These are phyloP conservation scores for Rhexocercosporidium sp. DNA, from an alignment of 2,329 filamentous ascomycete species.

Conservation along the genomic window DNA sequence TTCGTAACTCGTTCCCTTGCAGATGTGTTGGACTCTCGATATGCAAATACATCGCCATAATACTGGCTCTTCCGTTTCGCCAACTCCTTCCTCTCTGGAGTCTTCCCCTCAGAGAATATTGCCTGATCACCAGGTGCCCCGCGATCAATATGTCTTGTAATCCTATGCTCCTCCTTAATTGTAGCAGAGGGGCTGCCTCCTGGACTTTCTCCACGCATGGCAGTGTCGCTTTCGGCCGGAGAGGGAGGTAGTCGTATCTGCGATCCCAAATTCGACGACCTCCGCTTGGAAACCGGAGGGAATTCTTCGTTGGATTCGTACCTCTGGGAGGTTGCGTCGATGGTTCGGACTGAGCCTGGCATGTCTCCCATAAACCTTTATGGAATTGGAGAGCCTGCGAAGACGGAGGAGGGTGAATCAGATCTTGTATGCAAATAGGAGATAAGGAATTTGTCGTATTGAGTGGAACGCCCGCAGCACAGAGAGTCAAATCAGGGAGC, in stretches of 20 bases:
- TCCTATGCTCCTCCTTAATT: constrained; percentile 30
- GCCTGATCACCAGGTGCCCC: constrained; percentile 39
- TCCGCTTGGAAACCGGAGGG: constrained; percentile 12
- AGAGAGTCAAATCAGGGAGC: not conserved
- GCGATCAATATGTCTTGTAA: constrained; percentile 38
- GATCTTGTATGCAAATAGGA: not conserved
- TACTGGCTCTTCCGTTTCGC: constrained; percentile 41
- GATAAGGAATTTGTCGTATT: not conserved
- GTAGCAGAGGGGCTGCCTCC: constrained; percentile 24
- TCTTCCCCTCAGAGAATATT: constrained; percentile 36
- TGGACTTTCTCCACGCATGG: constrained; percentile 27
- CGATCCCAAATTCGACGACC: constrained; percentile 15
- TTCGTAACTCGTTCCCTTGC: constrained; percentile 39
- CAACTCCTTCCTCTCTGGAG: constrained; percentile 36
- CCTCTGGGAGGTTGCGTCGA: constrained; percentile 26
- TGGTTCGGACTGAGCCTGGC: constrained; percentile 21
- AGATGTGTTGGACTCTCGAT: constrained; percentile 38
- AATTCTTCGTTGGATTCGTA: constrained; percentile 18
- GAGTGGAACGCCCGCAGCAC: not conserved
- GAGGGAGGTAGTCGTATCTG: constrained; percentile 37
- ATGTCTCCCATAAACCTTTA: constrained; percentile 12
- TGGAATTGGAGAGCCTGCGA: not conserved
- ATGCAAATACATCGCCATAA: constrained; percentile 43
- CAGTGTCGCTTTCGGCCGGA: constrained; percentile 34
- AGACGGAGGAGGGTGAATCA: not conserved